phyloP scores from a whole-genome alignment of 805 yeast genomes.

The Kuraishia ogatae region DNA sequence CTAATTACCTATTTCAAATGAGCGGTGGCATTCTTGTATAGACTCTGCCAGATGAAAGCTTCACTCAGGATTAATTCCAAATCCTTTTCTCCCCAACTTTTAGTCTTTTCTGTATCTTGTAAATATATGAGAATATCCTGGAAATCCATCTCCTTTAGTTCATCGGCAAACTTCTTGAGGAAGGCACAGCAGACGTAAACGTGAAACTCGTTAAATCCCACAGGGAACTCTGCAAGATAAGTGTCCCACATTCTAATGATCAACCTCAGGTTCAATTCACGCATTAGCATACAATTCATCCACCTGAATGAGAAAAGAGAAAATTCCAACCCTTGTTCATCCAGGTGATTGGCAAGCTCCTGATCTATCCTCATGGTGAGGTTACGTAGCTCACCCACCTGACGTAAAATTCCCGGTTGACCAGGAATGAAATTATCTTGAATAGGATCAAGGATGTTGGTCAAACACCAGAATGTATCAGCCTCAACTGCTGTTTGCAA shows the following conservation, averaged over 20 bases:
- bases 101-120: conserved; percentile 78
- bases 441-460: conserved; percentile 84
- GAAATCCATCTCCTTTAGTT: conserved; percentile 77
- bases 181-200: conserved; percentile 98
- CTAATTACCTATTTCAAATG: conserved; percentile 45
- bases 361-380: conserved; percentile 75
- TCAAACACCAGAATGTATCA: conserved; percentile 94
- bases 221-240: conserved; percentile 64
- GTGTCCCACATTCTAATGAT: conserved; percentile 98
- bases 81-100: conserved; percentile 79
- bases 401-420: conserved; percentile 94
- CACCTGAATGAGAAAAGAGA: conserved; percentile 94
- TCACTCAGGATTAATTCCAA: conserved; percentile 88
- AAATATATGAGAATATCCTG: conserved; percentile 89
- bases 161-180: conserved; percentile 76
- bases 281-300: conserved; percentile 97
- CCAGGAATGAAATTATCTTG: conserved; percentile 97
- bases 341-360: conserved; percentile 65
- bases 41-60: conserved; percentile 93
- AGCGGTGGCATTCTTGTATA: conserved; percentile 84
- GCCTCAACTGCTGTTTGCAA: conserved; percentile 75
- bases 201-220: conserved; percentile 86
- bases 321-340: conserved; percentile 80
- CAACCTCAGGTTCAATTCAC: conserved; percentile 72
- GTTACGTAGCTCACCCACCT: conserved; percentile 72